Evolutionary conservation across 805 yeast species (phyloP).

Genomic region (Candida ficus): DNA sequence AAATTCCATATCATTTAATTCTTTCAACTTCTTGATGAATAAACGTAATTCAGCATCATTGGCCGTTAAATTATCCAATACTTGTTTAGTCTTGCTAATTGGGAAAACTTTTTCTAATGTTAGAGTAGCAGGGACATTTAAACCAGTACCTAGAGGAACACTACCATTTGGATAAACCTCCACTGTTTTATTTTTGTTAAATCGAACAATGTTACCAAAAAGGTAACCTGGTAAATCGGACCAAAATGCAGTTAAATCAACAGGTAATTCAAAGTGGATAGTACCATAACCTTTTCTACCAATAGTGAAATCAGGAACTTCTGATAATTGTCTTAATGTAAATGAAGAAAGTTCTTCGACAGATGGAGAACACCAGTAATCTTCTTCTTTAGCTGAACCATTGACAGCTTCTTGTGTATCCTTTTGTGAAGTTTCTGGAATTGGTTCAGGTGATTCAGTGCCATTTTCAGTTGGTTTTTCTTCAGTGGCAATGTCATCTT

Average conservation of each 20-base stretch:
- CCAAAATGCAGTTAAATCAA: constrained; percentile 56
- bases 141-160: constrained; percentile 61
- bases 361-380: constrained; percentile 73
- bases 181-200: constrained; percentile 44
- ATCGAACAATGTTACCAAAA: constrained; percentile 39
- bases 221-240: constrained; percentile 29
- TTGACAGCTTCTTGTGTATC: constrained; percentile 2
- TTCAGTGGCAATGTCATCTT: neutral
- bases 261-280: constrained; percentile 59
- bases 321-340: constrained; percentile 42
- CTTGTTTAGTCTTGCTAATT: constrained; percentile 16
- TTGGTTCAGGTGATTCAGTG: neutral
- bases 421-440: neutral
- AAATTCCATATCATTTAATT: constrained; percentile 66
- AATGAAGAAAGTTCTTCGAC: constrained; percentile 41
- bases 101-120: constrained; percentile 62
- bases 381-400: constrained; percentile 21
- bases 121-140: constrained; percentile 74
- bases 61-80: constrained; percentile 23
- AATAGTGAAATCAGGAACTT: constrained; percentile 57
- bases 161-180: constrained; percentile 63
- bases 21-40: constrained; percentile 46
- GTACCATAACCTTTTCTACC: constrained; percentile 69
- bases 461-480: too few species aligned
- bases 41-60: constrained; percentile 38